Percentiles rank a stretch among this genome's conserved stretches.
phyloP scores from a whole-genome alignment of 306 rosid genomes.

The Mimosa bimucronata region DNA sequence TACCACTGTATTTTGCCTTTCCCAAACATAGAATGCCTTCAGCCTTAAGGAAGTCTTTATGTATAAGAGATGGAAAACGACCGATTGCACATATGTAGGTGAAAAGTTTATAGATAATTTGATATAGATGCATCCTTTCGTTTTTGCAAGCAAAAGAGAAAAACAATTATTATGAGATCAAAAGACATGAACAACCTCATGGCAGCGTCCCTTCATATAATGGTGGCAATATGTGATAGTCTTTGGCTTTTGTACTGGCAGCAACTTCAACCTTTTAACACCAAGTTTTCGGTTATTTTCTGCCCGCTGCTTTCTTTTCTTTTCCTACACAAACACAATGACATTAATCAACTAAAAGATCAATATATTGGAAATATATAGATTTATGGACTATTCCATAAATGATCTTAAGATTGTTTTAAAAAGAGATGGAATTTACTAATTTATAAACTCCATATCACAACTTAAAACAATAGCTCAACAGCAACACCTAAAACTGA shows the following conservation, averaged over 20 bases:
- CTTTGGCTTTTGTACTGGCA: slow-evolving; percentile 57
- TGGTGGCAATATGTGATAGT: slow-evolving; percentile 66
- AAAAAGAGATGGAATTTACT: slow-evolving; percentile 20
- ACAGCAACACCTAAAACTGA: slow-evolving; percentile 22
- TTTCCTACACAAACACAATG: slow-evolving; percentile 49
- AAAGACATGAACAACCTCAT: slow-evolving; percentile 59
- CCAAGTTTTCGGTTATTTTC: slow-evolving; percentile 73
- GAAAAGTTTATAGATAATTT: slow-evolving; percentile 1
- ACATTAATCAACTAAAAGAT: slow-evolving; percentile 24
- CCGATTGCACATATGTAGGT: slow-evolving; percentile 7
- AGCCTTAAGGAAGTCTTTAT: neutral
- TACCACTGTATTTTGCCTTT: too few species aligned
- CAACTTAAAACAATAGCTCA: slow-evolving; percentile 23
- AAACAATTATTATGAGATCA: neutral
- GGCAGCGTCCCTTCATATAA: slow-evolving; percentile 71
- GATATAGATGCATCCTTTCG: neutral
- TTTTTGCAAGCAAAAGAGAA: neutral
- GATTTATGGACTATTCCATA: slow-evolving; percentile 9
- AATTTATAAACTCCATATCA: slow-evolving; percentile 7
- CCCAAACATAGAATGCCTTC: slow-evolving; percentile 27
- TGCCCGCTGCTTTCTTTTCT: slow-evolving; percentile 63
- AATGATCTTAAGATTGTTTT: slow-evolving; percentile 4
- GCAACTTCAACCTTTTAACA: slow-evolving; percentile 70
- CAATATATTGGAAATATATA: slow-evolving; percentile 24
- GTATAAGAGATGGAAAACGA: slow-evolving; percentile 2